These are phyloP conservation scores for Tetradesmus obliquus DNA, from an alignment of 139 green algal genomes.

Conservation along the genomic window DNA sequence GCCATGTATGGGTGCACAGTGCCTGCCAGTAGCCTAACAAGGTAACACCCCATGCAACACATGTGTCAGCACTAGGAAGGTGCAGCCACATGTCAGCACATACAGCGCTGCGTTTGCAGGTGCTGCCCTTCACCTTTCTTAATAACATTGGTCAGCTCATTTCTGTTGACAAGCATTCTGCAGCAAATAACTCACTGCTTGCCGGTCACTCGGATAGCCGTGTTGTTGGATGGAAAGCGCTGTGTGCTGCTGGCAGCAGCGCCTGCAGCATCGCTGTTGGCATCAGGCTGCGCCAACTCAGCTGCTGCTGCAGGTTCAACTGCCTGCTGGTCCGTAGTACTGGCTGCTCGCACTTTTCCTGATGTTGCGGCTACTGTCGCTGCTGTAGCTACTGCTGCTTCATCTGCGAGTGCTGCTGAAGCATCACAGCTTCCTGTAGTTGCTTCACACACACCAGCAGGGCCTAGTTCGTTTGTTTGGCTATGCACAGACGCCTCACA, in stretches of 20 bases:
- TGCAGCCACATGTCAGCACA: too few relatives aligned
- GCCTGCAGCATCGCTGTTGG: neutral
- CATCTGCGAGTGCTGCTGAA: neutral
- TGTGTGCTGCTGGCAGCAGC: neutral
- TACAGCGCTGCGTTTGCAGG: too few relatives aligned
- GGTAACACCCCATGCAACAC: too few relatives aligned
- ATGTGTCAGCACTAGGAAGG: too few relatives aligned
- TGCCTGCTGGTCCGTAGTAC: neutral
- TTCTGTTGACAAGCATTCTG: too few relatives aligned
- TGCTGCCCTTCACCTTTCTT: too few relatives aligned
- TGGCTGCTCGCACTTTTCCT: neutral
- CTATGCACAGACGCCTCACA: neutral
- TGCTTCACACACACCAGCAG: neutral
- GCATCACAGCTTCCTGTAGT: neutral
- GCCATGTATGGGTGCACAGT: neutral
- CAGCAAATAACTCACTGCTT: neutral
- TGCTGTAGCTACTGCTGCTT: neutral
- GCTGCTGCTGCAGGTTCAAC: neutral
- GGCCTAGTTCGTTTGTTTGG: neutral
- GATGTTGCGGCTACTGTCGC: neutral
- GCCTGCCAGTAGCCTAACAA: too few relatives aligned
- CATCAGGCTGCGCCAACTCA: neutral
- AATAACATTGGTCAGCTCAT: too few relatives aligned
- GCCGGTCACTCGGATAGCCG: neutral
- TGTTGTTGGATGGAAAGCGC: slow-evolving; percentile 19